phyloP scores from a whole-genome alignment of 805 yeast genomes.

The Yarrowia sp. region DNA sequence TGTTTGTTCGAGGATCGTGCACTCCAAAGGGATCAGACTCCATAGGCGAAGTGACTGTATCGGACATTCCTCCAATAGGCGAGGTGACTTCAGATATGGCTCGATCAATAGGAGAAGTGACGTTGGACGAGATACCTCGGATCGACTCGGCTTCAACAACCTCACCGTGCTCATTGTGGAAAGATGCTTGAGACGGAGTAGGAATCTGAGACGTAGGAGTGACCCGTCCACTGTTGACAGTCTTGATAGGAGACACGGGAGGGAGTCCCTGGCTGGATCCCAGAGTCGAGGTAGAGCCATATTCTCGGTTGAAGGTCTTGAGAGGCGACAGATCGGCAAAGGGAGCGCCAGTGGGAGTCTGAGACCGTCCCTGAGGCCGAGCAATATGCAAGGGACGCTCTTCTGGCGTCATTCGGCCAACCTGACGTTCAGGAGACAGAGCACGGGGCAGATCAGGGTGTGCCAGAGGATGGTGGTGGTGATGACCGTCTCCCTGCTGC shows the following conservation, averaged over 20 bases:
- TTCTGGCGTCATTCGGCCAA: conserved; percentile 23
- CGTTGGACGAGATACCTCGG: not conserved
- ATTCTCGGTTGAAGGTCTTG: conserved; percentile 26
- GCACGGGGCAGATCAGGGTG: conserved; percentile 13
- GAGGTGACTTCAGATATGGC: no score
- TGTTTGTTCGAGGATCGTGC: conserved; percentile 25
- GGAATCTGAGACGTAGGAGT: conserved; percentile 27
- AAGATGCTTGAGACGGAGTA: conserved; percentile 24
- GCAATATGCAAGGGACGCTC: conserved; percentile 24
- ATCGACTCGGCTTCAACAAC: conserved; percentile 13
- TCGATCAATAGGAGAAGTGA: conserved; percentile 5
- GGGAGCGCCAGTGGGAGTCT: conserved; percentile 9
- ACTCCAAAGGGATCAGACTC: conserved; percentile 28
- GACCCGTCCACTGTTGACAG: conserved; percentile 31
- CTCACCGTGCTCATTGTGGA: conserved; percentile 33
- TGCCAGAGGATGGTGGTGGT: conserved; percentile 8
- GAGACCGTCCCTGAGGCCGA: conserved; percentile 3
- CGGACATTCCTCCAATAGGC: not conserved
- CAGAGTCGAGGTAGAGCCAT: conserved; percentile 11
- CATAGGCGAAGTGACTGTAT: conserved; percentile 10
- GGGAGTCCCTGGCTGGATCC: conserved; percentile 21
- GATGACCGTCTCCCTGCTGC: not conserved
- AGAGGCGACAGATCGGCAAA: conserved; percentile 29
- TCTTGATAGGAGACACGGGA: conserved; percentile 31
- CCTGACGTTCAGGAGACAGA: conserved; percentile 25